Evolutionary conservation across 495 filamentous ascomycete species (phyloP).

Genomic region (Aspergillus kassunensis): DNA sequence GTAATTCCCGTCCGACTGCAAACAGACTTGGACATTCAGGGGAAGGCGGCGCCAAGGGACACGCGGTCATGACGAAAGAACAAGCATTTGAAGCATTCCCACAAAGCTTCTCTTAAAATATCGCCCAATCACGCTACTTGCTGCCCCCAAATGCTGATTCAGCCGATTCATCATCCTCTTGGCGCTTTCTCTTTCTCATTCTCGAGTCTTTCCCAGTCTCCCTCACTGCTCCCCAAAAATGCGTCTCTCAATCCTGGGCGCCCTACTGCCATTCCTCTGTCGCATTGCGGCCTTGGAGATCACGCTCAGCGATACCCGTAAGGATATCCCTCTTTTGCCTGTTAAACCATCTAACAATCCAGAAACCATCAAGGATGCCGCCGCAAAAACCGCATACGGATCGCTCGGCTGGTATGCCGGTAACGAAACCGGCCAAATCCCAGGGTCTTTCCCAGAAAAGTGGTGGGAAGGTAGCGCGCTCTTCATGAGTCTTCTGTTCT

Average conservation of each 20-base stretch:
- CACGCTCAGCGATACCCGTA: conserved; percentile 5
- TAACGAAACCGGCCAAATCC: conserved; percentile 57
- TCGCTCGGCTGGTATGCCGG: conserved; percentile 70
- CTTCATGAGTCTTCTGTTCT: conserved; percentile 47
- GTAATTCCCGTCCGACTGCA: too few species aligned
- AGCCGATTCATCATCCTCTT: too few species aligned
- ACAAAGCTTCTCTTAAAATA: too few species aligned
- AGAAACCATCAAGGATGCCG: conserved; percentile 66
- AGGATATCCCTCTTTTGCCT: background rate
- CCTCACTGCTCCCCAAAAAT: too few species aligned
- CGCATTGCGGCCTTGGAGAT: conserved; percentile 4
- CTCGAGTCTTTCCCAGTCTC: too few species aligned
- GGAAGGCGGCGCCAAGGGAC: too few species aligned
- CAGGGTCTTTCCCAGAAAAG: conserved; percentile 53
- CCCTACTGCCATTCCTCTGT: background rate
- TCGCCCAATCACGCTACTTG: too few species aligned
- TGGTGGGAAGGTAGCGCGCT: conserved; percentile 82
- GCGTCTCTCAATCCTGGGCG: background rate
- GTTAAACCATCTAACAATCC: background rate
- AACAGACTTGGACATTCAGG: too few species aligned
- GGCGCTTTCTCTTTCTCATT: background rate
- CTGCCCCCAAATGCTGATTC: too few species aligned
- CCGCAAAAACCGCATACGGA: conserved; percentile 54
- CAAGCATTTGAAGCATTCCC: too few species aligned
- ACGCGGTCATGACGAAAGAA: background rate